Evolutionary conservation across 176 grass and related monocot genomes (phyloP).

Genomic region (Ensete ventricosum): DNA sequence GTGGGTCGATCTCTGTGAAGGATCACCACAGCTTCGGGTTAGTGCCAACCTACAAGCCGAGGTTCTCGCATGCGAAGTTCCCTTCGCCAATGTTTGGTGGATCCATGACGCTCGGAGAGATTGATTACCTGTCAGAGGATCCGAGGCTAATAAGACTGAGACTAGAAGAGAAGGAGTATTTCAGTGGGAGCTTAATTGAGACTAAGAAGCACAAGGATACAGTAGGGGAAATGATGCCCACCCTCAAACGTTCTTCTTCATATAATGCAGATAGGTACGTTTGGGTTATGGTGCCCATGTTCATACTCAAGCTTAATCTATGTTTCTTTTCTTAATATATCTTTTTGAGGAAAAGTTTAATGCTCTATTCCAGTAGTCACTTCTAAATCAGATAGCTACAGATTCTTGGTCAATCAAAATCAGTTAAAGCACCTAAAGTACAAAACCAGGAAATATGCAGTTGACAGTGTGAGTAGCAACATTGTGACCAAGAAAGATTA

Average conservation of each 20-base stretch:
- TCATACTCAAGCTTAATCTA: background rate
- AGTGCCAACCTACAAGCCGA: slow-evolving; percentile 57
- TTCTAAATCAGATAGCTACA: no score
- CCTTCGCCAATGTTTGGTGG: slow-evolving; percentile 46
- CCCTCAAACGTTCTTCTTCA: slow-evolving; percentile 80
- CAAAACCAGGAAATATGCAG: no score
- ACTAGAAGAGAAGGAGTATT: slow-evolving; percentile 85
- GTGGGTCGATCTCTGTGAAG: slow-evolving; percentile 72
- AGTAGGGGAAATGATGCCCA: slow-evolving; percentile 38
- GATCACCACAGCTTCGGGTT: slow-evolving; percentile 41
- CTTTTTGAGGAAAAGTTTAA: no score
- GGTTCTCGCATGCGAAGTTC: slow-evolving; percentile 48
- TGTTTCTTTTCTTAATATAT: no score
- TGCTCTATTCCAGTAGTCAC: background rate
- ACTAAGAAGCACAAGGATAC: slow-evolving; percentile 54
- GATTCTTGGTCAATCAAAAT: no score
- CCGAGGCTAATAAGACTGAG: slow-evolving; percentile 34
- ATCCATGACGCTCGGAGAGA: slow-evolving; percentile 49
- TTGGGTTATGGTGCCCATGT: background rate
- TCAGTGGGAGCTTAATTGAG: slow-evolving; percentile 84
- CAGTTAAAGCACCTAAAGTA: no score
- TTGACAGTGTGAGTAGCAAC: no score
- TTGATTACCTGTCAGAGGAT: slow-evolving; percentile 56
- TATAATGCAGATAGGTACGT: slow-evolving; percentile 78
- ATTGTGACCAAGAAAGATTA: no score